Evolutionary conservation across 2,329 filamentous ascomycete genomes (phyloP), one percentile per base, ranked within the genome.

Genomic region (Clarireedia paspali): DNA sequence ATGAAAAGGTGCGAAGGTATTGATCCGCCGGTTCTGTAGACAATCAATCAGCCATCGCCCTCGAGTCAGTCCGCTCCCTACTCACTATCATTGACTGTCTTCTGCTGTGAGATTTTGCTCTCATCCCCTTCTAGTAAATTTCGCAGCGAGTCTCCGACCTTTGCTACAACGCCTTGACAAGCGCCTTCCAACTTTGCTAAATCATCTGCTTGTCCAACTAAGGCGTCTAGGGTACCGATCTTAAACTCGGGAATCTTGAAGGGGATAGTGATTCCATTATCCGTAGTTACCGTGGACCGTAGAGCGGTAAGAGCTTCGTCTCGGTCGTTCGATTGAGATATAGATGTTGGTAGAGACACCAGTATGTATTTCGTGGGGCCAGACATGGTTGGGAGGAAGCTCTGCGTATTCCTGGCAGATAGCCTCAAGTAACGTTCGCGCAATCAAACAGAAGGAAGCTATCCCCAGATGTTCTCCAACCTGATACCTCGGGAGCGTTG

Each of bases 141-240:
- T 23, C 63, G 60, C 30, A 70, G 56, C 26, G 68, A 66, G 55
- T 70, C 68, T 39, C 67, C 65, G 39, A 97, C 89, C 75, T 96
- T 97, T 64, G 79, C 80, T 40, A 95, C 91, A 6, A 96, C 89
- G 53, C 79, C 82, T 72, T 91, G 83, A 71, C 91, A 96, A 38
- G 82, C 80, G 38, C 79, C 72, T 63, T 95, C 89, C 51, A 97
- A 84, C 82, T 96, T 97, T 57, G 85, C 81, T 54, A 99, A 78
- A 68, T 97, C 94, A 69, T 99, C 94, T 56, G 94, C 94, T 73
- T 99, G 92, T 74, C 96, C 89, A 46, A 99, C 91, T 57, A 99
- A 79, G 40, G 88, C 90, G 74, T 99, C 94, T 39, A 99, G 80
- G 0, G 94, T 96, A 57, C 94, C 94, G 71, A 99, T 95, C 77